phyloP scores from a whole-genome alignment of 768 basidiomycete genomes.

The Mycena capillaripes region DNA sequence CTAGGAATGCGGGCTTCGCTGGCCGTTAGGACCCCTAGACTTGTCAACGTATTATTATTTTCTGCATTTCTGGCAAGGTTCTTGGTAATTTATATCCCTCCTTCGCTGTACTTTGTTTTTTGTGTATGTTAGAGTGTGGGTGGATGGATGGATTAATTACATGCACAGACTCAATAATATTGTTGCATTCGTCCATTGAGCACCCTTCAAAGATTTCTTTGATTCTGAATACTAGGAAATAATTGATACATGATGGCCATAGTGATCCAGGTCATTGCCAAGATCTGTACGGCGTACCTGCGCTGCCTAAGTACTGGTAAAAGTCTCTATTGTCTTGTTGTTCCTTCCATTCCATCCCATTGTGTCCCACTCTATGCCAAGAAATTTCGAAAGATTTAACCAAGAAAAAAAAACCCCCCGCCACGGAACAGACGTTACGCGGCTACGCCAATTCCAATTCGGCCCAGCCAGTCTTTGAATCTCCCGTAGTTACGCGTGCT shows the following conservation, averaged over 20 bases:
- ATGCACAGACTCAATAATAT: background rate
- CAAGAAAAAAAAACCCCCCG: constrained; percentile 9
- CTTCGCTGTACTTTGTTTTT: constrained; percentile 23
- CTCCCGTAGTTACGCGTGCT: constrained; percentile 56
- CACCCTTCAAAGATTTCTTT: background rate
- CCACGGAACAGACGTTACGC: background rate
- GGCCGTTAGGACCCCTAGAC: constrained; percentile 50
- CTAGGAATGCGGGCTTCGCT: constrained; percentile 54
- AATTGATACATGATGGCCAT: constrained; percentile 15
- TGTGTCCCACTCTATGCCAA: constrained; percentile 9
- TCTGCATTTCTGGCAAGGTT: background rate
- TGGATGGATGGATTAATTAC: background rate
- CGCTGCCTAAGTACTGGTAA: constrained; percentile 19
- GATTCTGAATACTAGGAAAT: constrained; percentile 20
- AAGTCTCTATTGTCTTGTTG: constrained; percentile 12
- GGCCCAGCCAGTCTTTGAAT: constrained; percentile 58
- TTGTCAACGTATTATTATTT: background rate
- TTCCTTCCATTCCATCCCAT: constrained; percentile 23
- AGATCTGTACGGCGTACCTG: constrained; percentile 21
- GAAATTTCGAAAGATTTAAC: constrained; percentile 27
- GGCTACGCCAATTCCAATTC: constrained; percentile 45
- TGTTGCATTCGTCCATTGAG: background rate
- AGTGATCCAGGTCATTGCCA: background rate
- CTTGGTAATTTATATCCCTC: constrained; percentile 25
- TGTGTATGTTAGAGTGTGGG: constrained; percentile 4